Evolutionary conservation across 108 stramenopile species (phyloP), one percentile per base, ranked within the genome.

Genomic region (Nannochloropsis granulata): DNA sequence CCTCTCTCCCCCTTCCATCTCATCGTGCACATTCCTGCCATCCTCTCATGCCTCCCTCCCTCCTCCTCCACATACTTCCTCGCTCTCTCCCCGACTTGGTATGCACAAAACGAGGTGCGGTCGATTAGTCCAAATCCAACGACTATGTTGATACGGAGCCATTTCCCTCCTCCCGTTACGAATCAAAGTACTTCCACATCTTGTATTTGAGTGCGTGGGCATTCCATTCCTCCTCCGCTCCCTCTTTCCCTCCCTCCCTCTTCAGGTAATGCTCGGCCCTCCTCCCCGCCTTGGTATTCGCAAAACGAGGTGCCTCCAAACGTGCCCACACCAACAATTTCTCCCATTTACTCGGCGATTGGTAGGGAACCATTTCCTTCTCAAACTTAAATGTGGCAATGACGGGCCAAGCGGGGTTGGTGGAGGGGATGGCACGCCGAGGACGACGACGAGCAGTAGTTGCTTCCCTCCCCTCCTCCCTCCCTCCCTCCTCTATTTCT

Each of bases 401-500:
- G 26, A 82, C 82, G 13, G 86, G 86, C 86, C 86, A 86, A 78
- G 23, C 14, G 10, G 34, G 25, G 24, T 44, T 83, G 25, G 86
- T 44, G 24, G 86, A 13, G 13, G 86, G 86, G n/a, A 86, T n/a
- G 14, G 24, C 45, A 44, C 82, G 44, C 10, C 24, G 78, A 13
- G 43, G 46, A 21, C 34, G 34, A 34, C 34, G 34, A 34, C 34
- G 34, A 34, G 34, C 34, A 34, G 34, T 34, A 5, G 34, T 5
- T 34, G 34, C 34, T 3, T 34, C 34, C 34, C 5, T 34, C 34
- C 34, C 34, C 34, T 34, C 34, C 34, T 34, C 34, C 34, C 34
- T 34, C 34, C 34, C 34, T 34, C 34, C 34, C 34, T 5, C 34
- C 34, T 34, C 34, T 34, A 5, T 34, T 34, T 5, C 34, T 34